Conservation (phyloP, 148 eudicot genomes). For the Rhododendron griersonianum region DNA sequence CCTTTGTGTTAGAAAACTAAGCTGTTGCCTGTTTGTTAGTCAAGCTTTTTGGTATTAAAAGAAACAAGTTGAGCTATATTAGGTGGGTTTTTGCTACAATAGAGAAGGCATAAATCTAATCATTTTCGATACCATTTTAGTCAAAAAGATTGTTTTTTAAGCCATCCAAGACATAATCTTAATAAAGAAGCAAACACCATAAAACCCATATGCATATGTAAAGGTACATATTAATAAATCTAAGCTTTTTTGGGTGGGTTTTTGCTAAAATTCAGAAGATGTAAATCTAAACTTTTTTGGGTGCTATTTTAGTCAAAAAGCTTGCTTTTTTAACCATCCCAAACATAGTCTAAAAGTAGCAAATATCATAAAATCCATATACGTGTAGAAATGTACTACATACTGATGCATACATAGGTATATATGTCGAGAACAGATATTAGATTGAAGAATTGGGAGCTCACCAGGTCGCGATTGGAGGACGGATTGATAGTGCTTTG, state of each 20-base stretch:
- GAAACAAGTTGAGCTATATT: background rate
- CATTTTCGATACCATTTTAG: background rate
- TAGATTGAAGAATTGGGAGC: background rate
- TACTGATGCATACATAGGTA: background rate
- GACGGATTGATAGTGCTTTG: constrained; percentile 65
- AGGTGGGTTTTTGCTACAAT: background rate
- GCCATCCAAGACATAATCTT: background rate
- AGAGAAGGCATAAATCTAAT: background rate
- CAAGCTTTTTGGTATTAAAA: background rate
- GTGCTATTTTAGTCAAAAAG: background rate
- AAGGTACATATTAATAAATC: background rate
- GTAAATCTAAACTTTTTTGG: background rate
- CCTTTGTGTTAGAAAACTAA: background rate
- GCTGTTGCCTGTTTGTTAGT: background rate
- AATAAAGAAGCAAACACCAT: background rate
- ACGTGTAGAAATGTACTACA: background rate
- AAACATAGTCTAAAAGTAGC: background rate
- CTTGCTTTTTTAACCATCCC: background rate
- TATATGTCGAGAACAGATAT: background rate
- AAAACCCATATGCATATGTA: background rate
- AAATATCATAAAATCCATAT: background rate
- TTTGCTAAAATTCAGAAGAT: too few relatives aligned
- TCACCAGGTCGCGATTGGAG: constrained; percentile 80
- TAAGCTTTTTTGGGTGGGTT: too few relatives aligned
- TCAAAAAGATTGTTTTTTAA: background rate